Evolutionary conservation across 2,329 filamentous ascomycete species (phyloP).

Genomic region (Talaromyces pinophilus): DNA sequence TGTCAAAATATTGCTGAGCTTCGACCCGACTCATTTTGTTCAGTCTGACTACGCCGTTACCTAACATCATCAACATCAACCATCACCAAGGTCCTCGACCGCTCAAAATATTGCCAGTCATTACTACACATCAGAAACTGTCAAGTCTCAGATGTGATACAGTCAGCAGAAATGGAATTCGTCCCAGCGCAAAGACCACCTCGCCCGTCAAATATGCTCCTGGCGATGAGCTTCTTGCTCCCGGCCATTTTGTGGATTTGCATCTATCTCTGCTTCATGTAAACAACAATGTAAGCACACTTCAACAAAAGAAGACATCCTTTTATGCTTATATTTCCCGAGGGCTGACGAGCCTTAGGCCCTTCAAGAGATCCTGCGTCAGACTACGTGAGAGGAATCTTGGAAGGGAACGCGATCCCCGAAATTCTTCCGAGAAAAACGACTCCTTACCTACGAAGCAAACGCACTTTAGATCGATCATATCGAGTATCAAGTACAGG

Average conservation of each 20-base stretch:
- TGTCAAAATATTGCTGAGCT: too few species aligned
- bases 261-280: constrained; percentile 24
- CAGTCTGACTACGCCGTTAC: neutral
- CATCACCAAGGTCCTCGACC: neutral
- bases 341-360: neutral
- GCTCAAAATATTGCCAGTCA: neutral
- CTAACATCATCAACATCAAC: neutral
- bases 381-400: neutral
- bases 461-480: neutral
- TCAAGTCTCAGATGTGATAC: neutral
- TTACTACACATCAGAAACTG: neutral
- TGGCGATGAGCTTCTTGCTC: constrained; percentile 17
- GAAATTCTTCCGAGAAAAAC: neutral
- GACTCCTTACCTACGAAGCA: neutral
- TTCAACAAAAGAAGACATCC: neutral
- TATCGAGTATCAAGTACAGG: neutral
- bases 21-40: too few species aligned
- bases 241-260: constrained; percentile 22
- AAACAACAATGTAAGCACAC: neutral
- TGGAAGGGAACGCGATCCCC: neutral
- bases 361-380: neutral
- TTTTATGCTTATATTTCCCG: neutral
- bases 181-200: constrained; percentile 1
- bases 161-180: constrained; percentile 3
- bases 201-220: constrained; percentile 9